Evolutionary conservation across 2,329 filamentous ascomycete genomes (phyloP).

Genomic region (Apiospora marii): DNA sequence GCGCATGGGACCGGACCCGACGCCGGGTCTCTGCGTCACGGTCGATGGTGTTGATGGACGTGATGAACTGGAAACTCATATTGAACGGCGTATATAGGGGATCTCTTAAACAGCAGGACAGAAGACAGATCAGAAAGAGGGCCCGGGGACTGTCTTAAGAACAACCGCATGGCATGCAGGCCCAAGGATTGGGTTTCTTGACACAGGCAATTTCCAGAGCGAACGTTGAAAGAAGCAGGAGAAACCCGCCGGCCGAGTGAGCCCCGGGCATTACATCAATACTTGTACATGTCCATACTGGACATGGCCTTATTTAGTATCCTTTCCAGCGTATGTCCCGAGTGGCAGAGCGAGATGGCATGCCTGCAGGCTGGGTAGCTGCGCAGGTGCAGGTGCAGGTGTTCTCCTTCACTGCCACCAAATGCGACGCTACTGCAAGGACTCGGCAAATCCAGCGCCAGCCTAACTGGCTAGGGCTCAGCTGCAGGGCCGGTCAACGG

Average conservation of each 20-base stretch:
- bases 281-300: background rate
- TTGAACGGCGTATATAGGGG: background rate
- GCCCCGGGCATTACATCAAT: background rate
- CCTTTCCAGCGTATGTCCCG: background rate
- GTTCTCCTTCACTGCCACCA: conserved; percentile 19
- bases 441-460: background rate
- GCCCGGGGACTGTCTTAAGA: background rate
- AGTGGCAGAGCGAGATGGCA: background rate
- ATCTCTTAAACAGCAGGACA: background rate
- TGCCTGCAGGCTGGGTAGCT: background rate
- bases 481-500: conserved; percentile 12
- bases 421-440: conserved; percentile 20
- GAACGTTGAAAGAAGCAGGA: background rate
- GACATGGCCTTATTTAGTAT: background rate
- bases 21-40: conserved; percentile 46
- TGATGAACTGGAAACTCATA: conserved; percentile 44
- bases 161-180: background rate
- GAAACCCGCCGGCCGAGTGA: background rate
- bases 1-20: conserved; percentile 44
- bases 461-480: conserved; percentile 12
- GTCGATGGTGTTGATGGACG: conserved; percentile 45
- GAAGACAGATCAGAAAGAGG: background rate
- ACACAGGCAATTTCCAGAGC: background rate
- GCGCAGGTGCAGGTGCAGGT: background rate
- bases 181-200: background rate